phyloP scores from a whole-genome alignment of 768 basidiomycete species.

The Hericium erinaceus region DNA sequence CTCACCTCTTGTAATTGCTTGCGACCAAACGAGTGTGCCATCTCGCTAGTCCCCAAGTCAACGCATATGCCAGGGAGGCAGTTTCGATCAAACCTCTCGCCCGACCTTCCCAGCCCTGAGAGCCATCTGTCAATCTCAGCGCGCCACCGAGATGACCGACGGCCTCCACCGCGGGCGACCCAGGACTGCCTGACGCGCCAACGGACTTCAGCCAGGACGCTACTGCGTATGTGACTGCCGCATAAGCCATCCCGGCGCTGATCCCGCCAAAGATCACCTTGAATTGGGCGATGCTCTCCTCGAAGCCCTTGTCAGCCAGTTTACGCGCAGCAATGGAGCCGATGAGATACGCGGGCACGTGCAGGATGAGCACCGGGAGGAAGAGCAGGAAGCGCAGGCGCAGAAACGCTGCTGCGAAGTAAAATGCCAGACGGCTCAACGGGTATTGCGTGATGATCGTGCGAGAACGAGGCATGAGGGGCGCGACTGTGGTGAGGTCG shows the following conservation, averaged over 20 bases:
- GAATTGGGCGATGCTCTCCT: conserved; percentile 89
- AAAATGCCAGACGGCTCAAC: conserved; percentile 62
- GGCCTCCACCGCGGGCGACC: neutral
- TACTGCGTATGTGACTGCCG: neutral
- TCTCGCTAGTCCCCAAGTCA: neutral
- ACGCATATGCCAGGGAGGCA: neutral
- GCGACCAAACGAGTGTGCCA: neutral
- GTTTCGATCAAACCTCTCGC: neutral
- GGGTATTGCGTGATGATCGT: neutral
- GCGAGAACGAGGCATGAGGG: conserved; percentile 67
- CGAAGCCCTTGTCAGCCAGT: conserved; percentile 61
- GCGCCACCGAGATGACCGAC: neutral
- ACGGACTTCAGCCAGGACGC: neutral
- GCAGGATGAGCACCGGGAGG: conserved; percentile 85
- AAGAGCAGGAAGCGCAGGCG: conserved; percentile 40
- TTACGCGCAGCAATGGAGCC: conserved; percentile 65
- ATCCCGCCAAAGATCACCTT: conserved; percentile 73
- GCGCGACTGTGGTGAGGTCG: conserved; percentile 69
- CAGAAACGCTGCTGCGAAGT: conserved; percentile 67
- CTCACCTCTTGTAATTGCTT: neutral
- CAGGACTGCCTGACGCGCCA: neutral
- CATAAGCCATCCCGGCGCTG: conserved; percentile 3
- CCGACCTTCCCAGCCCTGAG: neutral
- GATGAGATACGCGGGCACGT: conserved; percentile 77
- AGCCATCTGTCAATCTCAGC: neutral